Base-by-base conservation (phyloP, 768 basidiomycete species). In the Psilocybe azurescens region DNA sequence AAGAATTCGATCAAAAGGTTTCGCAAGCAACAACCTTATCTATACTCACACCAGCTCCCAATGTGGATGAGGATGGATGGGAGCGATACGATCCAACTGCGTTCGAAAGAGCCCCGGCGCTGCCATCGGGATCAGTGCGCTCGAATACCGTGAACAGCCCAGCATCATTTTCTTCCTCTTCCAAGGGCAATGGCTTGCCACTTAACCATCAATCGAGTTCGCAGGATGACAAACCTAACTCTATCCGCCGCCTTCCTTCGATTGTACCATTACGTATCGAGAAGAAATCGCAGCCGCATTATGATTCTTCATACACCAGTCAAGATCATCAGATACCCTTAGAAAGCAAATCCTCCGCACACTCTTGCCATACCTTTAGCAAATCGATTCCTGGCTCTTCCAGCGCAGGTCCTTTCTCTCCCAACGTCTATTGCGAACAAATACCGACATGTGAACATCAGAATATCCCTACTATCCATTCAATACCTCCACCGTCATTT, bases 1-100 rank as follows among this genome's bases (percentile, higher is more conserved):
- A 79, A 65, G 80, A 81, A 63, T 84, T 82, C 51, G 86, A 89
- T 70, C 81, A 76, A 52, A 89, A 88, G 73, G 74, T 82, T 46
- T 69, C 78, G 2, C 73, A 74, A 52, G 80, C 79, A 9, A 59
- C 82, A 18, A 68, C 79, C 32, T 66, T 75, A 52, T 86, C 84
- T 28, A 62, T 78, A n/a, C 53, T 61, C 18, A 67, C 72, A 18
- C 64, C 74, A 7, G 72, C 74, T 51, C 67, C 69, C 33, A 41
- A 62, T 8, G 60, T 53, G 13, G 76, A 76, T 32, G 77, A 79
- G 49, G 80, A 81, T 16, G 79, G 77, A 64, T 85, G 82, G 80
- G 81, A 85, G 68, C 72, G 73, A 49, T 86, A 84, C 78, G 79
- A 85, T 58, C 70, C 71, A 52, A 58, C 61, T 28, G 67, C 66